Evolutionary conservation across 352 stramenopile genomes (phyloP).

Genomic region (Peronospora destructor): DNA sequence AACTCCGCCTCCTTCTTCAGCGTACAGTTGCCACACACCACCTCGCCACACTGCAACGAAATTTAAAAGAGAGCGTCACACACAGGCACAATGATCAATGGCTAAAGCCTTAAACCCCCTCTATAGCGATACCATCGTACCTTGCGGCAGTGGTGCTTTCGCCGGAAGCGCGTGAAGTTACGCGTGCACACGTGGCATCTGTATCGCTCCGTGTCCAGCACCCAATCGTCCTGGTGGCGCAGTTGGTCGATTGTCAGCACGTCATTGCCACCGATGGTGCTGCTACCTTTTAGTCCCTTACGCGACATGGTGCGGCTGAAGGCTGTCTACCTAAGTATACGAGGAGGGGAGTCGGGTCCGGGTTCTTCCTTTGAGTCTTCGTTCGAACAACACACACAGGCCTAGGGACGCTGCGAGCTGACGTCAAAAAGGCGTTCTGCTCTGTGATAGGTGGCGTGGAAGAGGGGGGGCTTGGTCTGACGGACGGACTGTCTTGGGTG

Average conservation of each 20-base stretch:
- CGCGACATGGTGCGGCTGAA: constrained; percentile 44
- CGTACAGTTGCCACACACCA: constrained; percentile 83
- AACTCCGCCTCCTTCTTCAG: constrained; percentile 84
- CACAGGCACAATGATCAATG: constrained; percentile 3
- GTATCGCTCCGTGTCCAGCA: constrained; percentile 82
- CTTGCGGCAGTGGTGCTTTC: constrained; percentile 87
- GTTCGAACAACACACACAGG: constrained; percentile 4
- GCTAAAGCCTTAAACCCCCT: not conserved
- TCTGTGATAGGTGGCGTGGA: constrained; percentile 4
- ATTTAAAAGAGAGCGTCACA: not conserved
- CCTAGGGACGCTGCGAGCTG: constrained; percentile 6
- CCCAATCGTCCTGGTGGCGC: constrained; percentile 84
- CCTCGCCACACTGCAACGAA: constrained; percentile 62
- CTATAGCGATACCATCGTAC: constrained; percentile 18
- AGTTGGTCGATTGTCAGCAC: constrained; percentile 86
- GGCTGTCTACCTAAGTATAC: constrained; percentile 14
- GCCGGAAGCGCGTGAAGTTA: constrained; percentile 84
- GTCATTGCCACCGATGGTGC: constrained; percentile 70
- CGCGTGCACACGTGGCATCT: constrained; percentile 84
- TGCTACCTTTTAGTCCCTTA: constrained; percentile 62
- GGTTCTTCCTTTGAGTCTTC: constrained; percentile 12
- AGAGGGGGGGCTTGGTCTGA: constrained; percentile 6
- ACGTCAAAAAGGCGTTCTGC: constrained; percentile 18
- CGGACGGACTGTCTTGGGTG: constrained; percentile 11
- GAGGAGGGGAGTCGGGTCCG: constrained; percentile 1